These are phyloP conservation scores for Begonia loranthoides DNA, from an alignment of 306 rosid species.

Conservation along the genomic window DNA sequence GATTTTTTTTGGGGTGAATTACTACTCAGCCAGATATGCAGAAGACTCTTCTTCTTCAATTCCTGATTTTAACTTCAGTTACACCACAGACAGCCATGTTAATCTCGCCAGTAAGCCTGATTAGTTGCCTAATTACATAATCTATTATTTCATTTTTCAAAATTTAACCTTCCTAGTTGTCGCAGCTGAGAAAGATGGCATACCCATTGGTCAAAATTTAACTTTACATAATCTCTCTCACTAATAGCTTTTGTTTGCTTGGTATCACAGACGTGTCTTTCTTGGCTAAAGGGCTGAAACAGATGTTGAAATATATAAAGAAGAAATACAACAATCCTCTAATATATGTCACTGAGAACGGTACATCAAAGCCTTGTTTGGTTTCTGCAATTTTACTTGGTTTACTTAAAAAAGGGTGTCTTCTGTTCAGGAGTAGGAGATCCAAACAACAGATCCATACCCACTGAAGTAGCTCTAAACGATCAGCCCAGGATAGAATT, in stretches of 20 bases:
- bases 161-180: not conserved
- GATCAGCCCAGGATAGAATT: constrained; percentile 18
- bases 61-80: not conserved
- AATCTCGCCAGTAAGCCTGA: not conserved
- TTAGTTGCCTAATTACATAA: not conserved
- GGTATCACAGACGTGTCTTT: constrained; percentile 6
- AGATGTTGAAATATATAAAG: not conserved
- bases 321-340: constrained; percentile 2
- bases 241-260: not conserved
- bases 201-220: constrained; percentile 22
- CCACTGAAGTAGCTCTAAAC: constrained; percentile 15
- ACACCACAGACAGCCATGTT: not conserved
- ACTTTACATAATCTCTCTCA: not conserved
- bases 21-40: constrained; percentile 18
- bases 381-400: not conserved
- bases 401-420: not conserved
- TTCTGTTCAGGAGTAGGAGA: constrained; percentile 6
- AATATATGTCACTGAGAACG: constrained; percentile 10
- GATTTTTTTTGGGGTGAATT: constrained; percentile 22
- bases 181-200: constrained; percentile 21
- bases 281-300: constrained; percentile 8
- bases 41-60: constrained; percentile 2
- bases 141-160: not conserved
- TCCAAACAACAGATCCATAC: constrained; percentile 6
- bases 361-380: not conserved